These are phyloP conservation scores for Rhizopogon vulgaris DNA, from an alignment of 768 basidiomycete genomes.

Conservation along the genomic window DNA sequence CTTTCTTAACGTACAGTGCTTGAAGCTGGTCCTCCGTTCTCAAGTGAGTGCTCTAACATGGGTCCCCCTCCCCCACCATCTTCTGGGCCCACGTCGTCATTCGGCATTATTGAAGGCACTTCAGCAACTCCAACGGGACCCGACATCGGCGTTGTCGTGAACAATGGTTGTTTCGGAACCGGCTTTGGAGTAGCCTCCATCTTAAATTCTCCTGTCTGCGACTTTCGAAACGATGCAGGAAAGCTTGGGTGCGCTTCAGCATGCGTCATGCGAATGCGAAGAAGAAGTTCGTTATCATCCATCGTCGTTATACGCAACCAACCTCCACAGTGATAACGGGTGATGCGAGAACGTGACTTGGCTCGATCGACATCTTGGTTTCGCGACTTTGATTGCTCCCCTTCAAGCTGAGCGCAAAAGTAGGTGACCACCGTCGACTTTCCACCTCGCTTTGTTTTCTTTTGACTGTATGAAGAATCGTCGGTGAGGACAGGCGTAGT, in stretches of 20 bases:
- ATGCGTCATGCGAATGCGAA: conserved; percentile 30
- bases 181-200: conserved; percentile 24
- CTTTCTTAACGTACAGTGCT: neutral
- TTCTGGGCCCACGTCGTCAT: neutral
- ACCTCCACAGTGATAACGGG: conserved; percentile 28
- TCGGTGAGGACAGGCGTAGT: neutral
- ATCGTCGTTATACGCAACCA: conserved; percentile 31
- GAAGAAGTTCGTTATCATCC: conserved; percentile 28
- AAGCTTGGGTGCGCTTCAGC: conserved; percentile 28
- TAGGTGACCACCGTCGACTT: conserved; percentile 30
- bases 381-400: conserved; percentile 28
- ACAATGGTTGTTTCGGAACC: conserved; percentile 15
- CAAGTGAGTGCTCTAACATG: neutral
- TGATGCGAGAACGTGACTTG: conserved; percentile 29
- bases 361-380: conserved; percentile 25
- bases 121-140: neutral
- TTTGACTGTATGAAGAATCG: conserved; percentile 14
- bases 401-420: conserved; percentile 29
- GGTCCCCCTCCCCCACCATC: neutral
- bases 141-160: conserved; percentile 12
- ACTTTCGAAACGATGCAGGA: conserved; percentile 26
- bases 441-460: conserved; percentile 29
- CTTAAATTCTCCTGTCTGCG: conserved; percentile 28
- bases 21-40: neutral
- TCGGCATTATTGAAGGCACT: neutral